Conservation (phyloP, 257 asterid species). For the Primulina tabacum region DNA sequence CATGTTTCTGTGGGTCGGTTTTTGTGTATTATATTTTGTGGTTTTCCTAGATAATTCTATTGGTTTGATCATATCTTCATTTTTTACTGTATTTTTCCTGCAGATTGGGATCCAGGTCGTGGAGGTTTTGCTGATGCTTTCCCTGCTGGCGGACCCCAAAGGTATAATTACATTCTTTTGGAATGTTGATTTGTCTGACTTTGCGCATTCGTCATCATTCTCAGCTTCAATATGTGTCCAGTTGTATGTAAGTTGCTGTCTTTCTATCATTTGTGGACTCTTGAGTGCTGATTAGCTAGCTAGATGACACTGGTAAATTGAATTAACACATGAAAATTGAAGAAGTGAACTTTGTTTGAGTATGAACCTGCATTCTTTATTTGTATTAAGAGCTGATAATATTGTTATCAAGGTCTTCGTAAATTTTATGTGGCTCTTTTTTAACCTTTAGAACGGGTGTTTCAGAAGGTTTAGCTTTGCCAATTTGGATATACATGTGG, state of each 20-base stretch:
- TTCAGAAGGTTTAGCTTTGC: slow-evolving; percentile 13
- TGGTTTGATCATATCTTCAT: slow-evolving; percentile 2
- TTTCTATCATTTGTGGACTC: background rate
- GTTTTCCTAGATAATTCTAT: slow-evolving; percentile 6
- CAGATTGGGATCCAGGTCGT: slow-evolving; percentile 88
- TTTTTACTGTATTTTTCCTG: slow-evolving; percentile 21
- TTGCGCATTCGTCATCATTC: background rate
- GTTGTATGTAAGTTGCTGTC: slow-evolving; percentile 7
- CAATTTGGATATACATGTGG: background rate
- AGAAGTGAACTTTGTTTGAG: background rate
- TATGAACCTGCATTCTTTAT: background rate
- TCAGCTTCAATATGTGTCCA: slow-evolving; percentile 5
- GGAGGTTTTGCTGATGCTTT: slow-evolving; percentile 64
- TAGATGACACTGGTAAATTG: slow-evolving; percentile 17
- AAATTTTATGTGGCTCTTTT: background rate
- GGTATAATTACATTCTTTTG: slow-evolving; percentile 31
- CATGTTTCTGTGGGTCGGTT: background rate
- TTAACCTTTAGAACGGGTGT: background rate
- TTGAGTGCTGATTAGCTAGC: slow-evolving; percentile 8
- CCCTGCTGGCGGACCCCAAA: slow-evolving; percentile 56
- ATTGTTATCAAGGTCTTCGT: background rate
- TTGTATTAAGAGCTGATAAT: slow-evolving; percentile 2
- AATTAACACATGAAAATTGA: slow-evolving; percentile 1
- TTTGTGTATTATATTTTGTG: background rate
- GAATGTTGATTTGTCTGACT: slow-evolving; percentile 1